Base-by-base conservation (phyloP, 31 red algal genomes). In the Odonthalia washingtoniensis region DNA sequence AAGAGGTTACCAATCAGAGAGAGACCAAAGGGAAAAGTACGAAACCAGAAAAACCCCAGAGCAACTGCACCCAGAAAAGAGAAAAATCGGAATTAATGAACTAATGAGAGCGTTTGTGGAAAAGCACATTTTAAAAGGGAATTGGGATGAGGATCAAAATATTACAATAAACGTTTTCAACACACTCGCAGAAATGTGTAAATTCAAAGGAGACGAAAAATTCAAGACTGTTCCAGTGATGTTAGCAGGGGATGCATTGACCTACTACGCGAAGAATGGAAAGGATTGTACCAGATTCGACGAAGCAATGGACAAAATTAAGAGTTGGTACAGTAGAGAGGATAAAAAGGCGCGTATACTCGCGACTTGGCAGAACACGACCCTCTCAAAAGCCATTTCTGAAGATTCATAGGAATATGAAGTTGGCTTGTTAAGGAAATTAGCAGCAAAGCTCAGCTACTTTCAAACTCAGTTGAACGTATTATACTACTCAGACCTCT, bases 401-500 rank as follows among this genome's bases (percentile, higher is more conserved):
- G 52, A 82, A 32, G 27, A 33, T 27, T 32, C 78, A 1, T 45
- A 65, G 27, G 65, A 65, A 16, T 61, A 36, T 28, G 78, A 37
- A 26, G 2, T 67, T 28, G 52, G 65, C 12, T 18, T 82, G 3
- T 82, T 82, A 21, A 31, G 30, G 12, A 66, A 12, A 16, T 82
- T 82, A 16, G n/a, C 5, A 1, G 3, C 1, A 33, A 33, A 67
- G 2, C 36, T 67, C 5, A 37, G 35, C 2, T 30, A 31, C 1
- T 36, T 82, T 1, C 78, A 65, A 61, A 82, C 4, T 3, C 53
- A 67, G 78, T 53, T 82, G 1, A 12, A 65, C 3, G 5, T 30
- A 1, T 12, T 12, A 21, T 82, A 65, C 30, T 34, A 33, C 1
- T 1, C 6, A 1, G 57, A 82, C 5, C 30, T 65, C 24, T 82